Percentiles rank a stretch among this genome's conserved stretches.
These are phyloP conservation scores for Candida railenensis DNA, from an alignment of 805 yeast genomes.

Conservation along the genomic window DNA sequence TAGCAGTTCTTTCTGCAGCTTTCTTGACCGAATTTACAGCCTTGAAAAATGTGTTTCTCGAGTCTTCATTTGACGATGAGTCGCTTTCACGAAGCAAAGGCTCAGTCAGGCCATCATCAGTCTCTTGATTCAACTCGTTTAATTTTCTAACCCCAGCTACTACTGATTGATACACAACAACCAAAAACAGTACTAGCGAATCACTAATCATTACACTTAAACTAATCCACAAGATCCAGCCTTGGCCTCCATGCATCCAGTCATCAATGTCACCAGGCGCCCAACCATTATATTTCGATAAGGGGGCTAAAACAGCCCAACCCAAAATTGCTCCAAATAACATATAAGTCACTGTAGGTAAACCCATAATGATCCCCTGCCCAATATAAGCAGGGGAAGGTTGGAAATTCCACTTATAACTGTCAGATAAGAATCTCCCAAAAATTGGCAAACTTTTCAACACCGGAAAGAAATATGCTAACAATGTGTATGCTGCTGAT, in stretches of 20 bases:
- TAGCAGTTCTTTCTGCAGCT: not conserved
- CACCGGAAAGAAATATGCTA: constrained; percentile 71
- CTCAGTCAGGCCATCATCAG: not conserved
- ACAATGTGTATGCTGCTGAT: constrained; percentile 71
- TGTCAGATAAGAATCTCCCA: constrained; percentile 59
- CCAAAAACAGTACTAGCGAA: constrained; percentile 75
- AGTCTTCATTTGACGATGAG: not conserved
- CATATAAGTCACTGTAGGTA: constrained; percentile 89
- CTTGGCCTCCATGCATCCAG: constrained; percentile 93
- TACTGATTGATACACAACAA: constrained; percentile 51
- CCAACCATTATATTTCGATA: constrained; percentile 72
- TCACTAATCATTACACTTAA: constrained; percentile 93
- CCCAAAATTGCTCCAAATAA: constrained; percentile 85
- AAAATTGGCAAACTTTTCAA: constrained; percentile 71
- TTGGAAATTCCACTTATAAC: constrained; percentile 83
- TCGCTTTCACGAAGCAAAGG: not conserved
- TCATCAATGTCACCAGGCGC: constrained; percentile 87
- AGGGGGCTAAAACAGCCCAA: constrained; percentile 89
- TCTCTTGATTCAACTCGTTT: not conserved
- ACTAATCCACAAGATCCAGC: constrained; percentile 96
- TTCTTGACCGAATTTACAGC: not conserved
- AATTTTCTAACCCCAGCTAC: constrained; percentile 7
- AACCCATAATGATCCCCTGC: constrained; percentile 97
- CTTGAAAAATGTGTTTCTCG: not conserved
- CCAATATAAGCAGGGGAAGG: constrained; percentile 98